Base-by-base conservation (phyloP, 2,329 filamentous ascomycete genomes). In the Blastomyces percursus region DNA sequence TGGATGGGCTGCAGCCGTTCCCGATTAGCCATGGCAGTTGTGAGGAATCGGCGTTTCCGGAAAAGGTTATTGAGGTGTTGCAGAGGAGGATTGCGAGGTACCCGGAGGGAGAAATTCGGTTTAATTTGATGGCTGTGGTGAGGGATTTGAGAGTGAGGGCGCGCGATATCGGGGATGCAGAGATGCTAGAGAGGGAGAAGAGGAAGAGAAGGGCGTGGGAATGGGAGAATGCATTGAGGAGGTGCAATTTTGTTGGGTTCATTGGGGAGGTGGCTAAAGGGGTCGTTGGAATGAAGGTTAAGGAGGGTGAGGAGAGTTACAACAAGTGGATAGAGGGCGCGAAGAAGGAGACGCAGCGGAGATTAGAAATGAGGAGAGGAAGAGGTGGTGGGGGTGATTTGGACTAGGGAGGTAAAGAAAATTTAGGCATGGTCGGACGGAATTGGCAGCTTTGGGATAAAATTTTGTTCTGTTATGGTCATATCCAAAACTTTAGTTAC, bases 221-320 rank as follows among this genome's bases (percentile, higher is more conserved):
- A 72, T 96, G 94, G 82, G 94, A 99, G 82, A 99, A 99, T 76
- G 89, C 91, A 12, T 80, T 99, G 70, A 80, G 94, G 64, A 81
- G 89, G 69, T 93, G 96, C 76, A 99, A 99, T 76, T 99, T 99
- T 78, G 90, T 99, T 0, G 93, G 91, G 0, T 96, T 99, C 71
- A 89, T 93, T 2, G 91, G 90, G 14, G 91, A 96, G 79, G 81
- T 96, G 64, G 78, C 96, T 69, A 95, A 94, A 80, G 89, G 86
- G 0, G 93, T 96, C 3, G 88, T 91, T n/a, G 81, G 77, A 66
- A 75, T 78, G 65, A 96, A 95, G 80, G 73, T 95, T 50, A 79
- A 64, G 64, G 82, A 87, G 66, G 87, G 84, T 0, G 79, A 83
- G 2, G 82, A 79, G 14, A 85, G 80, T 14, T 94, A 93, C 73